Evolutionary conservation across 2,329 filamentous ascomycete genomes (phyloP).

Genomic region (Didymella segeticola): DNA sequence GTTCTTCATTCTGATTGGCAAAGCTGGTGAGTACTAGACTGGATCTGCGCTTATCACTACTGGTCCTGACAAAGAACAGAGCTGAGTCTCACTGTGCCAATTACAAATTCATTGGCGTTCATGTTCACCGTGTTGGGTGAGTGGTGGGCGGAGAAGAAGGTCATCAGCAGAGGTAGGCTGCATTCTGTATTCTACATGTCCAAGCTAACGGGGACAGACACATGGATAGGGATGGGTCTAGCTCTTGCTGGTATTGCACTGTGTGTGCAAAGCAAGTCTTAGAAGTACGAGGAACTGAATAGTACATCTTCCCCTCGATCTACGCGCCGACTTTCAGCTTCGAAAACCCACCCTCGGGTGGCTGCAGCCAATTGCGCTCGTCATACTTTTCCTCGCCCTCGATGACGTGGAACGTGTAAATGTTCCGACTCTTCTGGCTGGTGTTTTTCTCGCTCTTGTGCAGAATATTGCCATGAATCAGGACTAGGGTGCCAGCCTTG

Average conservation of each 20-base stretch:
- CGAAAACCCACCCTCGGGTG: slow-evolving; percentile 79
- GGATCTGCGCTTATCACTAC: too few species aligned
- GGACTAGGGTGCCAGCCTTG: slow-evolving; percentile 85
- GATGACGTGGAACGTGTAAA: slow-evolving; percentile 98
- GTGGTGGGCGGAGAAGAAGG: slow-evolving; percentile 92
- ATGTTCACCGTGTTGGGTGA: slow-evolving; percentile 95
- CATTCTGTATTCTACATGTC: neutral
- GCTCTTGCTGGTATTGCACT: slow-evolving; percentile 82
- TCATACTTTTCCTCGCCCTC: slow-evolving; percentile 84
- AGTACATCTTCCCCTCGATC: neutral
- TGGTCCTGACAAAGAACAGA: slow-evolving; percentile 61
- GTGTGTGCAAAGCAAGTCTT: slow-evolving; percentile 71
- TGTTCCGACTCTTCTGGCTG: slow-evolving; percentile 85
- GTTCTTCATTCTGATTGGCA: slow-evolving; percentile 94
- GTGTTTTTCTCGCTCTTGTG: slow-evolving; percentile 96
- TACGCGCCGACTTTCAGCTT: slow-evolving; percentile 57
- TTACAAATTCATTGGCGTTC: slow-evolving; percentile 93
- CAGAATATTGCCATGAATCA: slow-evolving; percentile 94
- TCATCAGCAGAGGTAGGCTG: slow-evolving; percentile 77
- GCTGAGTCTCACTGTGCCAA: slow-evolving; percentile 89
- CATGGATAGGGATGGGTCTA: slow-evolving; percentile 80
- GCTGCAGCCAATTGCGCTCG: slow-evolving; percentile 90
- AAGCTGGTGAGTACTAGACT: slow-evolving; percentile 72
- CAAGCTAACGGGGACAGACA: slow-evolving; percentile 62
- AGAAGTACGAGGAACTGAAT: slow-evolving; percentile 1